A percentile compares a stretch with the other conserved stretches of the same genome.
phyloP scores from a whole-genome alignment of 805 yeast species.

The Yarrowia phangngaensis region DNA sequence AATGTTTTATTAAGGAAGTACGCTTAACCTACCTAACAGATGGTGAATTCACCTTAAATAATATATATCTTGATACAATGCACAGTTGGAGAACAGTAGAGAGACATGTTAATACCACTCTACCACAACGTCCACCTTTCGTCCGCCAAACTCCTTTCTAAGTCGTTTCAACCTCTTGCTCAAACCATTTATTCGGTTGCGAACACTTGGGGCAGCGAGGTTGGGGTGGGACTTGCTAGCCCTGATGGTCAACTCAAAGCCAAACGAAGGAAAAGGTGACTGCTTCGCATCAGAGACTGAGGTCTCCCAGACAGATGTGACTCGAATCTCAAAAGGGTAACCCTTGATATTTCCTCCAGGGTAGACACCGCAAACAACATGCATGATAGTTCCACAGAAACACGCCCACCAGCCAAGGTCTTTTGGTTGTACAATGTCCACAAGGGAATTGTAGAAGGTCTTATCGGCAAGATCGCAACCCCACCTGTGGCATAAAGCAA shows the following conservation, averaged over 20 bases:
- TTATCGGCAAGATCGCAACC: constrained; percentile 66
- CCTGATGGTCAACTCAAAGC: constrained; percentile 33
- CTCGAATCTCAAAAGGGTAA: constrained; percentile 31
- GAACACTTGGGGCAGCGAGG: constrained; percentile 38
- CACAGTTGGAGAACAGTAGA: too few species aligned
- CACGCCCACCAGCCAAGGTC: constrained; percentile 64
- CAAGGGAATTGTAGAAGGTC: constrained; percentile 40
- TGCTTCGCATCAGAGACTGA: constrained; percentile 2
- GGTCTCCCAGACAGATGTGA: constrained; percentile 27
- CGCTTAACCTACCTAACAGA: too few species aligned
- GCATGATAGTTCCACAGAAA: constrained; percentile 69
- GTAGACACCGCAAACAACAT: constrained; percentile 72
- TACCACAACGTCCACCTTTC: constrained; percentile 30
- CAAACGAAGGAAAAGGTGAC: constrained; percentile 25
- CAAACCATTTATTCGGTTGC: constrained; percentile 51
- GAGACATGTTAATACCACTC: constrained; percentile 29
- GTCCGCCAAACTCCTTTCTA: constrained; percentile 38
- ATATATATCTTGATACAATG: too few species aligned
- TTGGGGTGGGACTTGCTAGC: constrained; percentile 31
- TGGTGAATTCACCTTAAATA: too few species aligned
- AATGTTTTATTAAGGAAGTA: too few species aligned
- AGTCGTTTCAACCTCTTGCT: constrained; percentile 60
- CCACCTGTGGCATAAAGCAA: constrained; percentile 76
- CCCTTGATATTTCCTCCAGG: constrained; percentile 76
- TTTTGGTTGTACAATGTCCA: constrained; percentile 40